Evolutionary conservation across 2,329 filamentous ascomycete species (phyloP), one percentile per base, ranked within the genome.

Genomic region (Aspergillus sojae): DNA sequence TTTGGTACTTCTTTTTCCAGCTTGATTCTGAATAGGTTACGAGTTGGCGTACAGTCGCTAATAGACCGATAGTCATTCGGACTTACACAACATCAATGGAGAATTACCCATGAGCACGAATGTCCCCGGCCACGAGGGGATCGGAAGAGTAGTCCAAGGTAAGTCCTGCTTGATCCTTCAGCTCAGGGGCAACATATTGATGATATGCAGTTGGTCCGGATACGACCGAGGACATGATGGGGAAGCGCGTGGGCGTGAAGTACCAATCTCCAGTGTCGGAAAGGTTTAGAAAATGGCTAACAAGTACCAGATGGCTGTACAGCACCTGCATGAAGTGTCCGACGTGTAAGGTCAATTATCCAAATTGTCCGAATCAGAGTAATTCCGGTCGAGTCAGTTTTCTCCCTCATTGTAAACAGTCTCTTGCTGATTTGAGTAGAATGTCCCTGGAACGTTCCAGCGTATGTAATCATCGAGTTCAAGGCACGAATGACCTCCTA

Each of bases 41-140:
- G 23, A 28, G 2, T 9, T 28, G n/a, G 12, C 12, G 23, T 23
- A 2, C 26, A 50, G 16, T 4, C 26, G 16, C 46, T 50, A 16
- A 50, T 5, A 30, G 4, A 1, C 26, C 12, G 23, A 50, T 54
- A 72, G 71, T 63, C 77, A 80, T 62, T 79, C 77, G 0, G 78
- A 80, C 65, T 75, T 77, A 63, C 74, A 73, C 48, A 77, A 77
- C 54, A 72, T 79, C 1, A 68, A 71, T 28, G 74, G 73, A 6
- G 66, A 74, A 65, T 61, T 76, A 70, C 46, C 71, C 63, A 58
- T 79, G 77, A 66, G 55, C 64, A 79, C 76, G 7, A 69, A 77
- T 58, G 72, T 80, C 0, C 76, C 77, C 0, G 78, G 78, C 1
- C 78, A 80, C 59, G 78, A 80, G 58, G 78, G 77, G n/a, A 72